phyloP scores from a whole-genome alignment of 345 rosid species.

The Nasturtium officinale region DNA sequence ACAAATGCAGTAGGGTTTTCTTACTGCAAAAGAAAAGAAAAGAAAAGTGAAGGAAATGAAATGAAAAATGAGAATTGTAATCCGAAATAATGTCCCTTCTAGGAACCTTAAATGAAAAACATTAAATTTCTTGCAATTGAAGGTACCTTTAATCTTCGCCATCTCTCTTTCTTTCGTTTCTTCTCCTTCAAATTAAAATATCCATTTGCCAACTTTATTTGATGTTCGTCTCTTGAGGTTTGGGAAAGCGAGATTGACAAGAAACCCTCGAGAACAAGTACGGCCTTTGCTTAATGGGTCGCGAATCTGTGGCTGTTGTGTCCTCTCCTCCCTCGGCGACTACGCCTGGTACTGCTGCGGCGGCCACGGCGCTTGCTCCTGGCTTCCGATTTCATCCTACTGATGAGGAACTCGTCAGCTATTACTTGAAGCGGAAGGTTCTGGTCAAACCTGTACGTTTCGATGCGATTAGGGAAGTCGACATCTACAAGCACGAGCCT shows the following conservation, averaged over 20 bases:
- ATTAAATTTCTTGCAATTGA: conserved; percentile 84
- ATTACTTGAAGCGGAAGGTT: conserved; percentile 88
- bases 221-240: not conserved
- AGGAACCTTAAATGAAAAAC: conserved; percentile 35
- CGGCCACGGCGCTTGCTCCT: conserved; percentile 77
- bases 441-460: conserved; percentile 65
- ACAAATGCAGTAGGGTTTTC: conserved; percentile 36
- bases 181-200: conserved; percentile 56
- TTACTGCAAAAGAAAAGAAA: conserved; percentile 14
- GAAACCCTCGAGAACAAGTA: not conserved
- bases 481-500: conserved; percentile 87
- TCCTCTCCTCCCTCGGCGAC: conserved; percentile 37
- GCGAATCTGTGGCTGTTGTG: conserved; percentile 37
- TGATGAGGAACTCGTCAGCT: conserved; percentile 82
- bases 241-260: conserved; percentile 13
- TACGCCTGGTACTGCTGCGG: conserved; percentile 8
- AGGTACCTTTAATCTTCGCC: conserved; percentile 49
- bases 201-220: conserved; percentile 6
- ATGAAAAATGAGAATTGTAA: conserved; percentile 25
- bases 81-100: conserved; percentile 12
- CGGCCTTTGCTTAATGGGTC: conserved; percentile 37
- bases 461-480: conserved; percentile 76
- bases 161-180: conserved; percentile 43
- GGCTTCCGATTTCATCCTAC: conserved; percentile 96
- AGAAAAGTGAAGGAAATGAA: too few species aligned